Conservation (phyloP, 2,329 filamentous ascomycete species). For the Aspergillus sp. region DNA sequence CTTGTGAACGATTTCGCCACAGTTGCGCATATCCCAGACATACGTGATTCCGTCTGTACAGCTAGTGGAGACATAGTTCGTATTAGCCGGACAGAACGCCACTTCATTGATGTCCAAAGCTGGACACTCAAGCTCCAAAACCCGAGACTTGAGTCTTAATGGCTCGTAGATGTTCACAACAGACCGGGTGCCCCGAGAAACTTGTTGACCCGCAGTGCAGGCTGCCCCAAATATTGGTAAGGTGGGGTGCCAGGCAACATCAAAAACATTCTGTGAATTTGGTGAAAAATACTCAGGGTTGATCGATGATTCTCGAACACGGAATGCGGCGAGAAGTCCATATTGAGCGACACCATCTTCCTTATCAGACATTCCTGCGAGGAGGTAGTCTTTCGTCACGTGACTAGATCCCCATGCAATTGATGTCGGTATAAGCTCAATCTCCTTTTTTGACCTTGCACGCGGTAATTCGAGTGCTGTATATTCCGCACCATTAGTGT, state of each 20-base stretch:
- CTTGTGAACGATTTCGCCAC: conserved; percentile 47
- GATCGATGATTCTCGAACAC: conserved; percentile 42
- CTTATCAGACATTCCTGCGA: conserved; percentile 56
- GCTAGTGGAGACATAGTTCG: conserved; percentile 56
- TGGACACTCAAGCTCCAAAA: conserved; percentile 55
- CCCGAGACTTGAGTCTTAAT: conserved; percentile 31
- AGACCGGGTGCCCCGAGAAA: conserved; percentile 44
- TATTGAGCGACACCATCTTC: conserved; percentile 35
- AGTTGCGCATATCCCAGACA: conserved; percentile 58
- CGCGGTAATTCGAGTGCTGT: conserved; percentile 28
- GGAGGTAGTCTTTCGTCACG: conserved; percentile 44
- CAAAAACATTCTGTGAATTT: conserved; percentile 57
- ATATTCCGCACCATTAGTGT: conserved; percentile 21
- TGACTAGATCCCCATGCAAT: conserved; percentile 49
- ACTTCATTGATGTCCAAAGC: conserved; percentile 64
- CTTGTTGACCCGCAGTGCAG: conserved; percentile 41
- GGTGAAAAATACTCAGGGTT: conserved; percentile 42
- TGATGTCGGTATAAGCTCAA: conserved; percentile 44
- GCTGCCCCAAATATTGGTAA: conserved; percentile 55
- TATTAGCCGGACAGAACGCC: conserved; percentile 46
- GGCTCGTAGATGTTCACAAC: conserved; percentile 55
- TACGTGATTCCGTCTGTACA: conserved; percentile 62
- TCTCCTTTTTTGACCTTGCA: conserved; percentile 27
- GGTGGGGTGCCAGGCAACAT: conserved; percentile 57
- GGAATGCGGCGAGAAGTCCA: conserved; percentile 58